These are phyloP conservation scores for Desmodesmus armatus DNA, from an alignment of 139 green algal species.

Conservation along the genomic window DNA sequence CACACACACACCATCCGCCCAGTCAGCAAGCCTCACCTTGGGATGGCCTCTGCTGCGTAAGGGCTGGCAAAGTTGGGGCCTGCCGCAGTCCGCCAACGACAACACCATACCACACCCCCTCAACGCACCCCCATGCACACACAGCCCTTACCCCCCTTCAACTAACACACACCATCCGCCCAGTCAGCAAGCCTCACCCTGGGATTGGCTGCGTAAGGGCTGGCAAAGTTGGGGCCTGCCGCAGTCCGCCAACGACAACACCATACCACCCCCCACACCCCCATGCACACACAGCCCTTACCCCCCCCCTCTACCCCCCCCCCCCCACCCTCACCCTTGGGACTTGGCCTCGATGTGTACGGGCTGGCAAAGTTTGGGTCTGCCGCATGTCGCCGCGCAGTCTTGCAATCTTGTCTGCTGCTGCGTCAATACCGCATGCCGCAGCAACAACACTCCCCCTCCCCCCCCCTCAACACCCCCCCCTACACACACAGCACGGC, in stretches of 20 bases:
- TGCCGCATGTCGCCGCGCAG: conserved; percentile 55
- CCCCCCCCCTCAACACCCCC: too few species aligned
- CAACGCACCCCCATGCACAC: too few species aligned
- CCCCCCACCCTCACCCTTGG: conserved; percentile 61
- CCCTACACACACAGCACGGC: too few species aligned
- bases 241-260: conserved; percentile 18
- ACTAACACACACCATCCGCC: too few species aligned
- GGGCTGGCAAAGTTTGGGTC: conserved; percentile 79
- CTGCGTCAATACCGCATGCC: conserved; percentile 45
- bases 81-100: conserved; percentile 51
- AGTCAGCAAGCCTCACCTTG: too few species aligned
- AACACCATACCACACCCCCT: too few species aligned
- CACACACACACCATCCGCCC: too few species aligned
- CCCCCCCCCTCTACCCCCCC: too few species aligned
- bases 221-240: conserved; percentile 65
- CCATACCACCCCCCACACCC: background rate
- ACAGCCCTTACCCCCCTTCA: too few species aligned
- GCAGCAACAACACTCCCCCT: too few species aligned
- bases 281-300: background rate
- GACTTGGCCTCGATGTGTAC: conserved; percentile 77
- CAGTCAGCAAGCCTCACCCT: too few species aligned
- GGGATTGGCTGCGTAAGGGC: background rate
- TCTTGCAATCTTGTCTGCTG: conserved; percentile 50
- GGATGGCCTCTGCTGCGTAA: conserved; percentile 77
- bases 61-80: conserved; percentile 77